phyloP scores from a whole-genome alignment of 164 flowering plant genomes.

The Hamamelis virginiana region DNA sequence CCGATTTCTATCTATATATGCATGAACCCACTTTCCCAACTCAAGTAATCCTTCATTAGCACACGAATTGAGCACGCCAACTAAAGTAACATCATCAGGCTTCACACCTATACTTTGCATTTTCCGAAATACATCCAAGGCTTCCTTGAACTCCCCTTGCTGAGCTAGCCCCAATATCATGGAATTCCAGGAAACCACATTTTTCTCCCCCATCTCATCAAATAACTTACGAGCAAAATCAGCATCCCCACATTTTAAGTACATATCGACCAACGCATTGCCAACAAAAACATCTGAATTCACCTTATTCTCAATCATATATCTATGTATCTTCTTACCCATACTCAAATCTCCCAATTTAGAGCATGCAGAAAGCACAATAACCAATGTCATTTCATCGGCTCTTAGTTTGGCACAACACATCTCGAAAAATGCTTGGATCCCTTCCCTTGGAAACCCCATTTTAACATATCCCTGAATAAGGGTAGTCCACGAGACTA shows the following conservation, averaged over 20 bases:
- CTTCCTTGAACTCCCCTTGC: conserved; percentile 22
- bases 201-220: too few relatives aligned
- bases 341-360: conserved; percentile 33
- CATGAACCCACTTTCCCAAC: too few relatives aligned
- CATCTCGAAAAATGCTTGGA: conserved; percentile 23
- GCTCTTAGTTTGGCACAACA: conserved; percentile 13
- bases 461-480: conserved; percentile 36
- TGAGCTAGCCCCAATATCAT: conserved; percentile 33
- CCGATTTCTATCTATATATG: too few relatives aligned
- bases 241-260: conserved; percentile 32
- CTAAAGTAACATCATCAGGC: conserved; percentile 32
- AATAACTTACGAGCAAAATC: conserved; percentile 17
- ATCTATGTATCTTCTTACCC: conserved; percentile 28
- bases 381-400: conserved; percentile 31
- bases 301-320: conserved; percentile 18
- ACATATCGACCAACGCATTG: conserved; percentile 42
- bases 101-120: conserved; percentile 28
- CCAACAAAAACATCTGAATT: conserved; percentile 34
- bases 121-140: conserved; percentile 16
- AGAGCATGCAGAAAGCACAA: conserved; percentile 38
- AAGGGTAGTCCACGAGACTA: conserved; percentile 40
- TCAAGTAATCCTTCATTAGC: conserved; percentile 32
- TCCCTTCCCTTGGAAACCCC: conserved; percentile 27
- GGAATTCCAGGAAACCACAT: too few relatives aligned
- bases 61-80: conserved; percentile 27